These are phyloP conservation scores for Venturia asperata DNA, from an alignment of 2,329 filamentous ascomycete genomes.

Conservation along the genomic window DNA sequence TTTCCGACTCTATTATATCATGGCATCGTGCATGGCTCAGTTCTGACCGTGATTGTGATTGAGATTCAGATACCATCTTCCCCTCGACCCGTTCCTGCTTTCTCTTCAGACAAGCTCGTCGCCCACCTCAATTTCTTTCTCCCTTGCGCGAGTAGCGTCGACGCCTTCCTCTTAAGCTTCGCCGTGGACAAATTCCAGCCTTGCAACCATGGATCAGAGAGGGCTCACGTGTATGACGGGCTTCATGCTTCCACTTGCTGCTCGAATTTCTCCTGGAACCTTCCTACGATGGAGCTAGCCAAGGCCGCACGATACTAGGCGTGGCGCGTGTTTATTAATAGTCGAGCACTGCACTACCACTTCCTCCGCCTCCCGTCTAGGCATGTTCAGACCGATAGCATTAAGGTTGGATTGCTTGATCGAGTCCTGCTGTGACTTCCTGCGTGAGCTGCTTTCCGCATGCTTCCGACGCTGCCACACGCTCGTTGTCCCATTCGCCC, in stretches of 20 bases:
- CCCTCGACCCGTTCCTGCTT: neutral
- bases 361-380: neutral
- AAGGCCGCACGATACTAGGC: neutral
- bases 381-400: neutral
- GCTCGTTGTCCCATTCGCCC: neutral
- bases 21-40: too few relatives aligned
- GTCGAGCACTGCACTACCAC: neutral
- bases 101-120: neutral
- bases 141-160: neutral
- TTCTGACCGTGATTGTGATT: too few relatives aligned
- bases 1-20: too few relatives aligned
- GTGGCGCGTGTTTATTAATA: neutral
- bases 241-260: neutral
- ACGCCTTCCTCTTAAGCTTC: neutral
- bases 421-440: neutral
- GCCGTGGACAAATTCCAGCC: neutral
- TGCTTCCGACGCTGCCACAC: constrained; percentile 1
- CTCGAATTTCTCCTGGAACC: neutral
- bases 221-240: neutral
- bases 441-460: neutral
- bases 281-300: constrained; percentile 3
- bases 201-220: neutral
- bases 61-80: neutral
- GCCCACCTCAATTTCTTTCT: neutral
- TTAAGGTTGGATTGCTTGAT: too few relatives aligned